Base-by-base conservation (phyloP, 768 basidiomycete genomes). In the Tricholoma terreum region DNA sequence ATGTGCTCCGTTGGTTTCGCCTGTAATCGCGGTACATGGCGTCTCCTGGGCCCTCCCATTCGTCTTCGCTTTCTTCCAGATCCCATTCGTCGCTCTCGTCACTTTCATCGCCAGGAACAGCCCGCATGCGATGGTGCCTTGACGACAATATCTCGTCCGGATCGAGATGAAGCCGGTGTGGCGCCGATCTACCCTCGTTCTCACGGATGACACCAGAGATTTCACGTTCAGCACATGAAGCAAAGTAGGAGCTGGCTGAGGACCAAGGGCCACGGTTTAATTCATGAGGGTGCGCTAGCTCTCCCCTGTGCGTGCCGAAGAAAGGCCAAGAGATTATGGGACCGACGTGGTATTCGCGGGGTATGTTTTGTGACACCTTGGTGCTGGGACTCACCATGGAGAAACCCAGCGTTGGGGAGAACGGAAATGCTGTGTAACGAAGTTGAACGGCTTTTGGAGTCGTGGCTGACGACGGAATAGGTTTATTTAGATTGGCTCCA, bases 241-340 rank as follows among this genome's bases (percentile, higher is more conserved):
- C 66, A 19, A 91, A 72, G 67, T 94, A 94, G 6, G 75, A 75
- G 30, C 73, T 69, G 2, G 84, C 80, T 4, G 79, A 78, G 2
- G 77, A 57, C 88, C 90, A 93, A 0, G 91, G 92, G 2, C 91
- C 90, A n/a, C 91, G 84, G 63, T 90, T 77, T 34, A 93, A 77
- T 61, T 91, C 89, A 19, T 76, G 72, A 3, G 85, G 85, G 61
- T 88, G 87, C 2, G 70, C 61, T 21, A 90, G 79, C 57, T 89
- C 86, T 31, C 91, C 91, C 38, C 92, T 80, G 61, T 87, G 85
- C 4, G 89, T 87, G 46, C 91, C 91, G 67, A 94, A 94, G 78
- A 93, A 94, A 1, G 91, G 88, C 91, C 92, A 94, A 3, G 90
- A 92, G 50, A 93, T 83, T 64, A 94, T 93, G 7, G 88, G 87